Conservation (phyloP, 2,329 filamentous ascomycete genomes). For the Periglandula ipomoeae region DNA sequence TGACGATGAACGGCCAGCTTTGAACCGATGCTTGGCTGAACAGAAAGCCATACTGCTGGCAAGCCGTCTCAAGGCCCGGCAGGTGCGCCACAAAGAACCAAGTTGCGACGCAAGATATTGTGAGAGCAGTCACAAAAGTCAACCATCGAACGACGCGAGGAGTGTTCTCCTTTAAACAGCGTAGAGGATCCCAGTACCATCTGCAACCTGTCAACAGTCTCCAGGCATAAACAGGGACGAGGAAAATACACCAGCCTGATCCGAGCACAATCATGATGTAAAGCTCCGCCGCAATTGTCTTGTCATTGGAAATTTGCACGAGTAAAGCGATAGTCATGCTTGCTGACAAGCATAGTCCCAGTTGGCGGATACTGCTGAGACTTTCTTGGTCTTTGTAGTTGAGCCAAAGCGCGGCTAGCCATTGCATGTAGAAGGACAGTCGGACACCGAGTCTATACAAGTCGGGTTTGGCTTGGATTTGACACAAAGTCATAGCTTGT, state of each 20-base stretch:
- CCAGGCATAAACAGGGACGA: background rate
- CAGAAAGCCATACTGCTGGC: background rate
- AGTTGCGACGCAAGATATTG: background rate
- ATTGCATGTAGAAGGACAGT: constrained; percentile 2
- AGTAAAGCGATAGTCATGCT: background rate
- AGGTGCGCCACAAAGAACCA: background rate
- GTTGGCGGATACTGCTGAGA: background rate
- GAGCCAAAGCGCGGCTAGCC: background rate
- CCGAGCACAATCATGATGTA: background rate
- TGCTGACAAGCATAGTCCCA: background rate
- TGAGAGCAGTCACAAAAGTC: background rate
- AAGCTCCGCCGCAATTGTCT: background rate
- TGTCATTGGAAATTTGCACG: background rate
- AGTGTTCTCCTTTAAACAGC: background rate
- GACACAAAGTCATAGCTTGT: background rate
- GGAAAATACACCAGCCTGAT: background rate
- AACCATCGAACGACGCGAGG: background rate
- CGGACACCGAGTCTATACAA: constrained; percentile 8
- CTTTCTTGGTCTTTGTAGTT: background rate
- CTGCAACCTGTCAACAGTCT: background rate
- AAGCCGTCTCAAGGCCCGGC: background rate
- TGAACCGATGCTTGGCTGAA: background rate
- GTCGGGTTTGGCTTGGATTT: background rate
- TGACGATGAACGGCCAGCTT: background rate
- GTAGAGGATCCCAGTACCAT: background rate